These are phyloP conservation scores for Rosa persica DNA, from an alignment of 306 rosid genomes.

Conservation along the genomic window DNA sequence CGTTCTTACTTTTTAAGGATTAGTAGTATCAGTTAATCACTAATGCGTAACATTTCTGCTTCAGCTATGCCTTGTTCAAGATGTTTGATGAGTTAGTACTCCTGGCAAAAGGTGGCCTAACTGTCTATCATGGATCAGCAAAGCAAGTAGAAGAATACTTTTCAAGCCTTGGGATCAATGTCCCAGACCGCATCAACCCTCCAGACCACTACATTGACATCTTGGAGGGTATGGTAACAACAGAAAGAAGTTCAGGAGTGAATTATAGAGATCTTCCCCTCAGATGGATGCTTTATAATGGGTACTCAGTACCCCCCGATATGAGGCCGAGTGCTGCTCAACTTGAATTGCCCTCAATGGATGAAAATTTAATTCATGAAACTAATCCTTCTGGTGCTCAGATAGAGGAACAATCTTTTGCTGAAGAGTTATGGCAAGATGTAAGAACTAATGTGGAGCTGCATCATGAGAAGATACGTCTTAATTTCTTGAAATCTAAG, in stretches of 20 bases:
- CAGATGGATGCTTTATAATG: conserved; percentile 88
- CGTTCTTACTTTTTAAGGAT: not conserved
- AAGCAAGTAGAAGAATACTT: conserved; percentile 84
- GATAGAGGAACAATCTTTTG: conserved; percentile 53
- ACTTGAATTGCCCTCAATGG: conserved; percentile 28
- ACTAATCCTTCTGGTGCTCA: conserved; percentile 31
- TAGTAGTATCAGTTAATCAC: conserved; percentile 20
- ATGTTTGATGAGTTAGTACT: conserved; percentile 97
- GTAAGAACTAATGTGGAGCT: conserved; percentile 59
- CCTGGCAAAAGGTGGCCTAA: conserved; percentile 96
- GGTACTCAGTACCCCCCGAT: conserved; percentile 75
- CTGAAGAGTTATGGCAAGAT: conserved; percentile 91
- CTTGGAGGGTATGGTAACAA: conserved; percentile 71
- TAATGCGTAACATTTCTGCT: conserved; percentile 28
- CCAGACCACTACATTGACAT: conserved; percentile 92
- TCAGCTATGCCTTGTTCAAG: conserved; percentile 91
- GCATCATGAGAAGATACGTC: conserved; percentile 59
- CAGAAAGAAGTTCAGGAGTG: conserved; percentile 51
- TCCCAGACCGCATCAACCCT: conserved; percentile 89
- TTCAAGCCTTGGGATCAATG: conserved; percentile 64
- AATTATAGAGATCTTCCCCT: conserved; percentile 69
- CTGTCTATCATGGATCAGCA: conserved; percentile 85
- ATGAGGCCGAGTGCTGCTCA: conserved; percentile 50
- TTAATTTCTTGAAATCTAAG: conserved; percentile 62
- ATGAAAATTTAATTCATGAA: conserved; percentile 36